phyloP scores from a whole-genome alignment of 805 yeast species.

The Ogataea nakhonphanomensis region DNA sequence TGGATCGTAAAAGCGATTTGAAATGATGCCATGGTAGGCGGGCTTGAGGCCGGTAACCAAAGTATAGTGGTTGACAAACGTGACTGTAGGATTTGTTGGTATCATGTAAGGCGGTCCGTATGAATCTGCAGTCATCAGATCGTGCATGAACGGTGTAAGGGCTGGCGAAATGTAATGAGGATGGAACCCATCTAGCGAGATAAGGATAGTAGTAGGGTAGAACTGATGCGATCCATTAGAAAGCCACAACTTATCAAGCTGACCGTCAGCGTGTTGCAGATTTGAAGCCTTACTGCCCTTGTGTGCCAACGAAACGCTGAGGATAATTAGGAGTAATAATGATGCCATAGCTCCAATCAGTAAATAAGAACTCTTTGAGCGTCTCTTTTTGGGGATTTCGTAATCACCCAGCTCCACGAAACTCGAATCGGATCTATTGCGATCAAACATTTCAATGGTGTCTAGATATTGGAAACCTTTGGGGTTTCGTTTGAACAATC shows the following conservation, averaged over 20 bases:
- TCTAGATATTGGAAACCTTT: slow-evolving; percentile 20
- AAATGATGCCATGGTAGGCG: slow-evolving; percentile 80
- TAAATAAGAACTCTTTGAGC: slow-evolving; percentile 7
- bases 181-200: slow-evolving; percentile 87
- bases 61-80: slow-evolving; percentile 93
- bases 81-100: slow-evolving; percentile 85
- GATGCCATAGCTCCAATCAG: slow-evolving; percentile 5
- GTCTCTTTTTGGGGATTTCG: slow-evolving; percentile 2
- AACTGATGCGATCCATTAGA: slow-evolving; percentile 66
- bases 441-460: slow-evolving; percentile 28
- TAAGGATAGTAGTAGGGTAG: slow-evolving; percentile 73
- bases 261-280: too few species aligned
- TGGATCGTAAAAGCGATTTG: slow-evolving; percentile 76
- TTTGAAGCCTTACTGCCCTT: too few species aligned
- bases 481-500: slow-evolving; percentile 4
- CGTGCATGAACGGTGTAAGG: slow-evolving; percentile 69
- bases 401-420: slow-evolving; percentile 21
- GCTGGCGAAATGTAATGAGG: slow-evolving; percentile 73
- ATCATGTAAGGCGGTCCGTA: slow-evolving; percentile 81
- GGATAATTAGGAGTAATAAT: too few species aligned
- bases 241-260: slow-evolving; percentile 22
- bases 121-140: slow-evolving; percentile 46
- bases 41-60: slow-evolving; percentile 84
- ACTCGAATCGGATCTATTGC: slow-evolving; percentile 23
- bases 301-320: too few species aligned